Base-by-base conservation (phyloP, 2,329 filamentous ascomycete species). In the Sporothrix luriei region DNA sequence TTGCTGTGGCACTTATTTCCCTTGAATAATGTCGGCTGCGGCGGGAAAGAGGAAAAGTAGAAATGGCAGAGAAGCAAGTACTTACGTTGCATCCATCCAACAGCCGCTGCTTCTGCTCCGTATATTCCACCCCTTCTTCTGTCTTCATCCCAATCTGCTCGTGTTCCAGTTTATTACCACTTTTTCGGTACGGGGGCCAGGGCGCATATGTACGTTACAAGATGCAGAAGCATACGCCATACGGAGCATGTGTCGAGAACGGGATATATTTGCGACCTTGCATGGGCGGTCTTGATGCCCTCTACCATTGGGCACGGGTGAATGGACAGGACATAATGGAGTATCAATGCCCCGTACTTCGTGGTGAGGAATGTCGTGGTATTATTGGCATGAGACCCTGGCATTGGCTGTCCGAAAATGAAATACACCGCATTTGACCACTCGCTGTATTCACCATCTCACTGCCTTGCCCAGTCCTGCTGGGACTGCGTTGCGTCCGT, bases 1-100 rank as follows among this genome's bases (percentile, higher is more conserved):
- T 43, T 43, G 13, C 2, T 43, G 1, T 43, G 13, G 13, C 13
- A 43, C 9, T 43, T 16, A 43, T 43, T 43, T 16, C 40, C 40
- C 11, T 43, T 43, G 40, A 11, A 64, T 46, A 38, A 16, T 46
- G 26, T 55, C 69, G 69, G 69, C 64, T 68, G 57, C 55, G 55
- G 69, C 69, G 69, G 69, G 57, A 68, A 46, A 2, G 10, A 16
- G 46, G 46, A 67, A 46, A 67, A 46, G 3, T 14, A 10, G 46
- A 55, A 57, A 46, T 29, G 19, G 7, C 21, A 21, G 26, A 65
- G 16, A 64, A 13, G 11, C 10, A 64, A 21, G 43, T n/a, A 48
- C 54, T 52, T 46, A 16, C 16, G 26, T 33, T 19, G 19, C 52
- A 2, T 49, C 24, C 19, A 24, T 52, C 24, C 51, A 54, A 46